phyloP scores from a whole-genome alignment of 305 asterid genomes.

The Plantago coronopus region DNA sequence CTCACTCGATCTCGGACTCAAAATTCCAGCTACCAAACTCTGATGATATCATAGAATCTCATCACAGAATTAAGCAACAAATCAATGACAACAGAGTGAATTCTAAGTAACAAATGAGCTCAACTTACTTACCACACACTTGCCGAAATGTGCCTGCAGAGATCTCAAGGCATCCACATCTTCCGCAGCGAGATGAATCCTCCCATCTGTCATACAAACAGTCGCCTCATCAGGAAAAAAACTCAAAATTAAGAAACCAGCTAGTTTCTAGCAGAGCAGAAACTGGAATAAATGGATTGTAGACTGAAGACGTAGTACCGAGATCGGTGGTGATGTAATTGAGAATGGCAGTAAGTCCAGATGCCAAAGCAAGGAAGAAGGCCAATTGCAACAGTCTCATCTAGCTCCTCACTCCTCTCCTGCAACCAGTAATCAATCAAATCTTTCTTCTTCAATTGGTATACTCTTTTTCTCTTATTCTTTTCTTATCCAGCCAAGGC shows the following conservation, averaged over 20 bases:
- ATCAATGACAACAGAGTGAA: not conserved
- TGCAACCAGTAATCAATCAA: slow-evolving; percentile 7
- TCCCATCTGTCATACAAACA: slow-evolving; percentile 37
- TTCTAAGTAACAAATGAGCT: not conserved
- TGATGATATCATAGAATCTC: too few relatives aligned
- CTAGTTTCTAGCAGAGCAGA: not conserved
- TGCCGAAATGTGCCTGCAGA: slow-evolving; percentile 55
- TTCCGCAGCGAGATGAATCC: slow-evolving; percentile 39
- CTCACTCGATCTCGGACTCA: not conserved
- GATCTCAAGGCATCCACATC: slow-evolving; percentile 65
- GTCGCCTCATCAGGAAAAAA: slow-evolving; percentile 3
- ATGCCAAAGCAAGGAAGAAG: slow-evolving; percentile 56
- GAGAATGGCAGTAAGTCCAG: slow-evolving; percentile 69
- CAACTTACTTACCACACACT: slow-evolving; percentile 85
- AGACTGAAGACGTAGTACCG: slow-evolving; percentile 24
- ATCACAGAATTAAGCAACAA: not conserved
- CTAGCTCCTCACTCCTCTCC: slow-evolving; percentile 12
- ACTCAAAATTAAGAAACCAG: too few relatives aligned
- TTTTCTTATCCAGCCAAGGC: too few relatives aligned
- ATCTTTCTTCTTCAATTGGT: not conserved
- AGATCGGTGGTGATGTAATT: slow-evolving; percentile 51
- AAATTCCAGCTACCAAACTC: too few relatives aligned
- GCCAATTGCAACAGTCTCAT: slow-evolving; percentile 73
- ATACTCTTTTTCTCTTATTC: not conserved
- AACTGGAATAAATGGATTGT: not conserved